Conservation (phyloP, 805 yeast species). For the Barnettozyma siamensis region DNA sequence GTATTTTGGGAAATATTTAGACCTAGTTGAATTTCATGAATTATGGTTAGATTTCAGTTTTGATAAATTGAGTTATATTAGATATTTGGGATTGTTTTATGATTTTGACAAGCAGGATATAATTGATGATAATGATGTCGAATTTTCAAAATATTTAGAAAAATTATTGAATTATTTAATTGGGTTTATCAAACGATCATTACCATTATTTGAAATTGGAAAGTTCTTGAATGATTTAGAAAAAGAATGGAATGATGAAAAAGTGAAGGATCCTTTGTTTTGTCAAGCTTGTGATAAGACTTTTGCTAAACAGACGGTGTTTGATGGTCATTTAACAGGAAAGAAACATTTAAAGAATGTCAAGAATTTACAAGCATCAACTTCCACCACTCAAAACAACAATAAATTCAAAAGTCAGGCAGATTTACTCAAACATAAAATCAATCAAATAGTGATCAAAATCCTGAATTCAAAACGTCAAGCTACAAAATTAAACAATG, state of each 20-base stretch:
- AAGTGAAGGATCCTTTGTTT: constrained; percentile 30
- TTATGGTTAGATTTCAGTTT: constrained; percentile 44
- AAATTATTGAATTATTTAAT: constrained; percentile 45
- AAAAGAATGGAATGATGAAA: constrained; percentile 11
- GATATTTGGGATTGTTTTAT: constrained; percentile 44
- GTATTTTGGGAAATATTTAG: constrained; percentile 57
- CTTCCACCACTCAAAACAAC: neutral
- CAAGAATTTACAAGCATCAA: constrained; percentile 7
- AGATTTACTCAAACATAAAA: constrained; percentile 30
- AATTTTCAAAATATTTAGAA: constrained; percentile 33
- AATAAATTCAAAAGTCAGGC: constrained; percentile 18
- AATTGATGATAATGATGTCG: constrained; percentile 16
- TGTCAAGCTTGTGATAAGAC: constrained; percentile 61
- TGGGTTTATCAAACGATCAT: constrained; percentile 39
- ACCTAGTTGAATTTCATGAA: constrained; percentile 47
- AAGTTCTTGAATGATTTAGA: constrained; percentile 18
- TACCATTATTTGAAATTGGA: constrained; percentile 43
- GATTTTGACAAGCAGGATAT: constrained; percentile 29
- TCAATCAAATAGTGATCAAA: constrained; percentile 29
- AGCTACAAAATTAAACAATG: constrained; percentile 54
- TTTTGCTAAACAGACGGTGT: constrained; percentile 63
- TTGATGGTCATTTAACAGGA: constrained; percentile 61
- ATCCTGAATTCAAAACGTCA: constrained; percentile 27
- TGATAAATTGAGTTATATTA: constrained; percentile 38
- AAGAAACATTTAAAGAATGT: constrained; percentile 64